A percentile compares a stretch with the other conserved stretches of the same genome.
Conservation (phyloP, 192 early-diverging fungal species). For the Coemansia sp. region DNA sequence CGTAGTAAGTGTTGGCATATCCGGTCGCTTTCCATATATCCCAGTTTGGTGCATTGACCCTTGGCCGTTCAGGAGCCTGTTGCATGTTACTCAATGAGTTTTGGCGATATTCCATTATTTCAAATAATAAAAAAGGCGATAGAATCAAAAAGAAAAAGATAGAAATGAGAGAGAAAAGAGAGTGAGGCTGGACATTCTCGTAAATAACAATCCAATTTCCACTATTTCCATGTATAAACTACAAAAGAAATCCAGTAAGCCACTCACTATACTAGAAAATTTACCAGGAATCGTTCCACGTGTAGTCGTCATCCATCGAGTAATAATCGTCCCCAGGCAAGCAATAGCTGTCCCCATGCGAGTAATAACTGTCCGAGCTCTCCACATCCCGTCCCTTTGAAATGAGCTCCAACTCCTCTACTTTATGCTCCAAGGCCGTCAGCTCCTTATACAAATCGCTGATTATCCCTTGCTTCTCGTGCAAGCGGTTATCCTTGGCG, state of each 20-base stretch:
- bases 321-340: not conserved
- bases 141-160: not conserved
- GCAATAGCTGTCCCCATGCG: too few species aligned
- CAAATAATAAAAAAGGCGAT: not conserved
- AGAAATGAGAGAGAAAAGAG: not conserved
- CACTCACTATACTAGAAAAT: not conserved
- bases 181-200: not conserved
- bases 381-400: not conserved
- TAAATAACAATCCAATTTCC: not conserved
- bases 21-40: not conserved
- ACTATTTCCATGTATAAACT: not conserved
- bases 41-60: not conserved
- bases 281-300: not conserved
- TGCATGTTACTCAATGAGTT: not conserved
- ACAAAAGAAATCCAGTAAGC: not conserved
- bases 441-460: not conserved
- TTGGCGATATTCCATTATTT: not conserved
- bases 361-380: too few species aligned
- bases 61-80: not conserved
- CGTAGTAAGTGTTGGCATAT: not conserved
- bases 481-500: not conserved
- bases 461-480: not conserved
- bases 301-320: not conserved
- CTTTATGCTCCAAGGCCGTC: not conserved
- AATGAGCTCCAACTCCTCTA: not conserved